phyloP scores from a whole-genome alignment of 768 basidiomycete species.

The Termitomyces sp. region DNA sequence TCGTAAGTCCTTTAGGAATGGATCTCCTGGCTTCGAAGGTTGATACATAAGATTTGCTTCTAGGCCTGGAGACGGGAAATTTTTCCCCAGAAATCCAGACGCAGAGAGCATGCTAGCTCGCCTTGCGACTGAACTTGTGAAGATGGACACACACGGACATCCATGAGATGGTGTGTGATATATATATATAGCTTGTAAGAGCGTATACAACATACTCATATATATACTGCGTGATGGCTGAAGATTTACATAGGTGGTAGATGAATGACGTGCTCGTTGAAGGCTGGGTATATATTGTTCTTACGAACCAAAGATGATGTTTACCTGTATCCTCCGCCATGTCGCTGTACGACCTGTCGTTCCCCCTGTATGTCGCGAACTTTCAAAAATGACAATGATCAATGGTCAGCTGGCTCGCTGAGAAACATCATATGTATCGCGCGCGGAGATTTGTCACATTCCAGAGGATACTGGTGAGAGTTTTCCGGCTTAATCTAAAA shows the following conservation, averaged over 20 bases:
- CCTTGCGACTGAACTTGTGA: constrained; percentile 57
- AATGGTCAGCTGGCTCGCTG: not conserved
- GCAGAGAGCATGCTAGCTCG: constrained; percentile 62
- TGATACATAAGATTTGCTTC: not conserved
- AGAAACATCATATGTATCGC: not conserved
- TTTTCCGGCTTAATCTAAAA: not conserved
- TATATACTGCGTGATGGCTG: not conserved
- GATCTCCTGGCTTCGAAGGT: not conserved
- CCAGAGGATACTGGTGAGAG: not conserved
- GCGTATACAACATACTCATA: not conserved
- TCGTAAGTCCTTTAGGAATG: constrained; percentile 38
- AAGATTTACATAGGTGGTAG: not conserved
- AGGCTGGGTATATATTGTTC: constrained; percentile 7
- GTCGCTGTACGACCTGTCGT: not conserved
- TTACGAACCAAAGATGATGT: not conserved
- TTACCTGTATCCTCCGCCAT: not conserved
- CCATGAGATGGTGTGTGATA: not conserved
- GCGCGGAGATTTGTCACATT: not conserved
- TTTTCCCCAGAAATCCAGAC: constrained; percentile 62
- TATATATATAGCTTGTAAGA: not conserved
- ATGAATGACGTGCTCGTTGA: constrained; percentile 11
- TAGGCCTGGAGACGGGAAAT: constrained; percentile 62
- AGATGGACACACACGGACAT: constrained; percentile 42
- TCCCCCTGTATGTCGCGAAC: not conserved
- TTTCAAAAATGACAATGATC: constrained; percentile 6